A percentile compares a stretch with the other conserved stretches of the same genome.
Evolutionary conservation across 768 basidiomycete species (phyloP).

Genomic region (Mycena epipterygia): DNA sequence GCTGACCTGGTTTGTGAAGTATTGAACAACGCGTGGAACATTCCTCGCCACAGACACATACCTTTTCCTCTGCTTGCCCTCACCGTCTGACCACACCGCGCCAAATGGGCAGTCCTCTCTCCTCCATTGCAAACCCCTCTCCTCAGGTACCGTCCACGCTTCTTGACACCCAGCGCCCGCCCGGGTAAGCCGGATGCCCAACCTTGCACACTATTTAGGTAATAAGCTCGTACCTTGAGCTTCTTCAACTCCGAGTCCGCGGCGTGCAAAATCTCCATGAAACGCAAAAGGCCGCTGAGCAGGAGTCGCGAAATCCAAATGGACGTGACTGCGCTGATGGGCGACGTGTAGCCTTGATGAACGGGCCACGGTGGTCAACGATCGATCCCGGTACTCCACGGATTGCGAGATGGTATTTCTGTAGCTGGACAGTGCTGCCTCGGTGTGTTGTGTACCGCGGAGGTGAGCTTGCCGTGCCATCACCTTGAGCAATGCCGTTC

Average conservation of each 20-base stretch:
- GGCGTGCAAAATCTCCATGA: constrained; percentile 25
- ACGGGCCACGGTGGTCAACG: background rate
- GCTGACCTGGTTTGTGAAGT: constrained; percentile 22
- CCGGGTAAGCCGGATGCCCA: constrained; percentile 13
- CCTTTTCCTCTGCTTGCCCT: background rate
- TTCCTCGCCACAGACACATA: constrained; percentile 34
- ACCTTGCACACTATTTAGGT: constrained; percentile 28
- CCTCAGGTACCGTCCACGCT: constrained; percentile 9
- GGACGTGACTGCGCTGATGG: background rate
- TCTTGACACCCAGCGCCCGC: constrained; percentile 14
- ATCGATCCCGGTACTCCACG: constrained; percentile 1
- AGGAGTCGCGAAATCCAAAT: background rate
- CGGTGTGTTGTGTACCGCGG: background rate
- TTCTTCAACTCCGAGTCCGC: constrained; percentile 18
- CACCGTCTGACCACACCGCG: background rate
- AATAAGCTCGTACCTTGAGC: constrained; percentile 26
- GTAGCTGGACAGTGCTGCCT: background rate
- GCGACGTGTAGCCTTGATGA: background rate
- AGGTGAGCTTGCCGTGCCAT: background rate
- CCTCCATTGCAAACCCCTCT: background rate
- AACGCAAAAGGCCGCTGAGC: background rate
- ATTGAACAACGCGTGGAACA: constrained; percentile 18
- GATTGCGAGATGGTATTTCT: background rate
- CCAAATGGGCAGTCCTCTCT: background rate
- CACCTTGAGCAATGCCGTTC: background rate